These are phyloP conservation scores for Punica granatum DNA, from an alignment of 345 rosid genomes.

Conservation along the genomic window DNA sequence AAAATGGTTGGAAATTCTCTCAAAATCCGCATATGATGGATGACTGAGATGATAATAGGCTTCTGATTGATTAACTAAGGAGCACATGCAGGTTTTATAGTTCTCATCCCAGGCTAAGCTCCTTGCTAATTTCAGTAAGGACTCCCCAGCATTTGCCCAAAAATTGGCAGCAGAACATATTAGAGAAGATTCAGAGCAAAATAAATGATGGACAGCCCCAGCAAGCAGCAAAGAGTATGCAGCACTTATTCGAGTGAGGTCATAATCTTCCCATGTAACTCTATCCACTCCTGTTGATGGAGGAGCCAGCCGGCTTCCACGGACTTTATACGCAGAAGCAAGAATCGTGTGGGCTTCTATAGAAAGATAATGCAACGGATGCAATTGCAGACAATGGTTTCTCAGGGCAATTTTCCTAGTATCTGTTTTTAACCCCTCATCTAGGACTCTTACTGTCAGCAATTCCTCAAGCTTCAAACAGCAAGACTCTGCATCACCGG, in stretches of 20 bases:
- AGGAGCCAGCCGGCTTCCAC: constrained; percentile 23
- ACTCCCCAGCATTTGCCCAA: constrained; percentile 70
- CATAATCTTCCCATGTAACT: constrained; percentile 25
- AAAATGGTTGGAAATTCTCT: constrained; percentile 22
- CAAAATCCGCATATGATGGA: constrained; percentile 19
- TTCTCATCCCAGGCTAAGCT: constrained; percentile 20
- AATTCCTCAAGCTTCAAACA: constrained; percentile 55
- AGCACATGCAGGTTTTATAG: constrained; percentile 41
- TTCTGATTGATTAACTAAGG: constrained; percentile 19
- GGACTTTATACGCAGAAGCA: constrained; percentile 58
- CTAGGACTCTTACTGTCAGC: constrained; percentile 31
- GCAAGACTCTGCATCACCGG: constrained; percentile 44
- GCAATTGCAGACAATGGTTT: constrained; percentile 25
- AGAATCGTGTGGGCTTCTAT: constrained; percentile 54
- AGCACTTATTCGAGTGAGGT: constrained; percentile 41
- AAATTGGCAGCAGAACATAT: constrained; percentile 45
- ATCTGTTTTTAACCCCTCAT: constrained; percentile 14
- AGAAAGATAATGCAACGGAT: constrained; percentile 56
- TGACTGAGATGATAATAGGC: constrained; percentile 7
- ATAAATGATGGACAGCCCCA: constrained; percentile 41
- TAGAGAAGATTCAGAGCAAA: constrained; percentile 44
- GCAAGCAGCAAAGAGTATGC: constrained; percentile 79
- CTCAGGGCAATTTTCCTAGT: constrained; percentile 13
- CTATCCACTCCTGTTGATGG: constrained; percentile 18
- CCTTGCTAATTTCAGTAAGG: constrained; percentile 34